Percentiles rank a stretch among this genome's conserved stretches.
Evolutionary conservation across 176 grass and related monocot species (phyloP).

Genomic region (Carex myosuroides): DNA sequence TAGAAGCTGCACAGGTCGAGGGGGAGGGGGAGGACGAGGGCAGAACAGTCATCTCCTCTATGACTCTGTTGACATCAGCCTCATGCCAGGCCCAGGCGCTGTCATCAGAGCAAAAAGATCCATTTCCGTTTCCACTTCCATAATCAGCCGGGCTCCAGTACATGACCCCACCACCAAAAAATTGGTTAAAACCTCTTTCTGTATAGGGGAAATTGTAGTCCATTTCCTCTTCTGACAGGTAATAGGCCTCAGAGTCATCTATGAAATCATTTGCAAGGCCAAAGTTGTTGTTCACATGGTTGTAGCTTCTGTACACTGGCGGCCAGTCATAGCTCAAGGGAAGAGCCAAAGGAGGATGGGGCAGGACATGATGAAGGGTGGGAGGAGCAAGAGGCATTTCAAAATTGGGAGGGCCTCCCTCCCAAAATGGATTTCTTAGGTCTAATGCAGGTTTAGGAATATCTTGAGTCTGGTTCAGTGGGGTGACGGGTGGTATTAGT

Average conservation of each 20-base stretch:
- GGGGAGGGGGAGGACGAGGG: slow-evolving; percentile 34
- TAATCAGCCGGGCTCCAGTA: slow-evolving; percentile 96
- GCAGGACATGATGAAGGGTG: slow-evolving; percentile 52
- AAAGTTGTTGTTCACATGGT: slow-evolving; percentile 40
- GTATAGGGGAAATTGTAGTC: slow-evolving; percentile 43
- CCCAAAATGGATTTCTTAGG: slow-evolving; percentile 34
- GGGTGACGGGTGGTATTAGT: slow-evolving; percentile 22
- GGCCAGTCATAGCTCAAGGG: slow-evolving; percentile 97
- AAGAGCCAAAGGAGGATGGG: slow-evolving; percentile 51
- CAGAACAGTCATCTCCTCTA: slow-evolving; percentile 69
- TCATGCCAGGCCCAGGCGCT: slow-evolving; percentile 98
- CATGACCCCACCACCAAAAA: slow-evolving; percentile 98
- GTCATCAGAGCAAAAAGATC: slow-evolving; percentile 68
- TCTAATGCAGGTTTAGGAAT: slow-evolving; percentile 28
- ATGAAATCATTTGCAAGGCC: slow-evolving; percentile 49
- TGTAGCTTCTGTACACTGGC: slow-evolving; percentile 75
- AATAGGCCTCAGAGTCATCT: slow-evolving; percentile 91
- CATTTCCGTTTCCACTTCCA: slow-evolving; percentile 41
- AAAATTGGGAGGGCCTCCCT: slow-evolving; percentile 58
- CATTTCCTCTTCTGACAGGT: slow-evolving; percentile 88
- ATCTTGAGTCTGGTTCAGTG: slow-evolving; percentile 22
- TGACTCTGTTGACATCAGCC: slow-evolving; percentile 79
- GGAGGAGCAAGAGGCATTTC: slow-evolving; percentile 55
- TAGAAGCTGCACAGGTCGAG: slow-evolving; percentile 21
- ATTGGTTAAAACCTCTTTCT: slow-evolving; percentile 85